These are phyloP conservation scores for Heliamphora pulchella DNA, from an alignment of 179 eudicot genomes.

Conservation along the genomic window DNA sequence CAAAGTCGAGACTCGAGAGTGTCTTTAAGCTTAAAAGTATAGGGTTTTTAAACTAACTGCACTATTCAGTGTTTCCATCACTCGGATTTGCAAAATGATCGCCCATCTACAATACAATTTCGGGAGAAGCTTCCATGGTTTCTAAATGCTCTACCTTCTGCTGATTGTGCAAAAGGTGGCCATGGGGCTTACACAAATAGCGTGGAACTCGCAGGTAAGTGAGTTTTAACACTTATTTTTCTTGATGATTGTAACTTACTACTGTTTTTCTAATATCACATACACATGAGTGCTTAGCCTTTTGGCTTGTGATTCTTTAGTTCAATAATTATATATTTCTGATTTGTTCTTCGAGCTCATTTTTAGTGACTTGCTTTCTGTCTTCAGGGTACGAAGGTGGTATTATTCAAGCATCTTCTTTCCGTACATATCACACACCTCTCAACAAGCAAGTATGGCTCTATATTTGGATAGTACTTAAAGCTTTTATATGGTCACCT, in stretches of 20 bases:
- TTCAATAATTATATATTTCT: background rate
- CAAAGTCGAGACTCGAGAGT: background rate
- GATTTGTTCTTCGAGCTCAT: background rate
- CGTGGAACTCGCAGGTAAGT: slow-evolving; percentile 69
- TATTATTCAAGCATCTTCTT: slow-evolving; percentile 77
- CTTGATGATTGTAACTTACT: background rate
- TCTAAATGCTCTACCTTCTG: slow-evolving; percentile 80
- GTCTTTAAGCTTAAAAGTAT: background rate
- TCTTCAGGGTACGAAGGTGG: slow-evolving; percentile 70
- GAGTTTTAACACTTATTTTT: slow-evolving; percentile 1
- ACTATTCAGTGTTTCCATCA: slow-evolving; percentile 84
- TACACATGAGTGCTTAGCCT: slow-evolving; percentile 2
- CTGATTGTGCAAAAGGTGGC: slow-evolving; percentile 97
- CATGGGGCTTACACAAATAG: slow-evolving; percentile 88
- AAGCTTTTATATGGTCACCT: background rate
- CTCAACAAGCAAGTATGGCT: slow-evolving; percentile 82
- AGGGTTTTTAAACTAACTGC: slow-evolving; percentile 18
- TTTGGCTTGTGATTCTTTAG: background rate
- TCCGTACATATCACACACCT: slow-evolving; percentile 95
- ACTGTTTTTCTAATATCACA: slow-evolving; percentile 4
- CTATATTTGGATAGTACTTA: slow-evolving; percentile 7
- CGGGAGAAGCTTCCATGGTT: slow-evolving; percentile 97
- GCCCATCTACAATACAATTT: slow-evolving; percentile 82
- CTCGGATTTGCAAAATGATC: slow-evolving; percentile 71
- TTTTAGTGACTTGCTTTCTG: slow-evolving; percentile 3